Conservation (phyloP, 2,329 filamentous ascomycete genomes). For the Sclerotiophoma versabilis region DNA sequence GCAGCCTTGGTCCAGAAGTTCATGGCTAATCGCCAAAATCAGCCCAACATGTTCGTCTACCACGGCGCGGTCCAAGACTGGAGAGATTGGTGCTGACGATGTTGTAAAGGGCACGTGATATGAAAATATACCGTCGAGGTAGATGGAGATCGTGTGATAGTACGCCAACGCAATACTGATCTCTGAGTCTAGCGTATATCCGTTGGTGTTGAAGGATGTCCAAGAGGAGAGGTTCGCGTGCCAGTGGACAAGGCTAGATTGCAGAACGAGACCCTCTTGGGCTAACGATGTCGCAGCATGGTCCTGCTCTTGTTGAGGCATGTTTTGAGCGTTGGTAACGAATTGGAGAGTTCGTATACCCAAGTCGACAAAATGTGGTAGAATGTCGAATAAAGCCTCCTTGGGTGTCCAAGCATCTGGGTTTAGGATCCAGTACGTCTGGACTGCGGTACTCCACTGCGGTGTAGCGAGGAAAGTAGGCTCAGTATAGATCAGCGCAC, state of each 20-base stretch:
- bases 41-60: constrained; percentile 27
- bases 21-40: constrained; percentile 28
- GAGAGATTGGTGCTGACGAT: constrained; percentile 17
- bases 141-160: constrained; percentile 38
- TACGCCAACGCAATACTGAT: constrained; percentile 24
- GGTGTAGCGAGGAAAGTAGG: constrained; percentile 31
- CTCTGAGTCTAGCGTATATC: constrained; percentile 17
- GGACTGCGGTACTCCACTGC: constrained; percentile 28
- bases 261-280: constrained; percentile 28
- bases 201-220: too few relatives aligned
- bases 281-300: constrained; percentile 17
- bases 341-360: constrained; percentile 24
- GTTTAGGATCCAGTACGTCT: constrained; percentile 25
- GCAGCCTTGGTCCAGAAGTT: constrained; percentile 24
- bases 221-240: not conserved
- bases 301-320: not conserved
- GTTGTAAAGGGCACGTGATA: constrained; percentile 31
- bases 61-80: constrained; percentile 19
- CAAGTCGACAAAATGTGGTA: constrained; percentile 31
- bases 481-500: constrained; percentile 34
- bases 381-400: constrained; percentile 36
- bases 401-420: constrained; percentile 28
- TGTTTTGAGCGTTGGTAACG: not conserved
- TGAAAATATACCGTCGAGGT: constrained; percentile 38
- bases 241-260: constrained; percentile 27